Base-by-base conservation (phyloP, 345 rosid species). In the Lumnitzera racemosa region DNA sequence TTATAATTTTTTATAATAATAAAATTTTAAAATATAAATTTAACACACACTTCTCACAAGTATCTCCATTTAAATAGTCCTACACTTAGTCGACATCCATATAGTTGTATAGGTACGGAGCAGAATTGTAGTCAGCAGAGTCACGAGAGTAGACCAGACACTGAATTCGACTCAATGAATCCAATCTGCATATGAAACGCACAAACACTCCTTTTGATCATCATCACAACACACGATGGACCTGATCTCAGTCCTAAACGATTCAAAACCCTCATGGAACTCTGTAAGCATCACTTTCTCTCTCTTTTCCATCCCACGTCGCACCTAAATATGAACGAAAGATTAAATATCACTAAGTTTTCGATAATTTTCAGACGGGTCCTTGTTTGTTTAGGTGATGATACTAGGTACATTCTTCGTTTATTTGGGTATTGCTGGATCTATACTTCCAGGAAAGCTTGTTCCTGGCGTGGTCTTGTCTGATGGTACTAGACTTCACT, bases 361-460 rank as follows among this genome's bases (percentile, higher is more conserved):
- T n/a, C 9, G 12, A 41, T 41, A 13, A 13, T 17, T 15, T 41
- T 24, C 15, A 49, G 13, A 2, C 58, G 20, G 47, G 43, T 9
- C 10, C 43, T 36, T 36, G 43, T 7, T 36, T 36, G 9, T 7
- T 53, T 59, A 91, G 91, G 85, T 75, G 53, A 76, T 65, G 15
- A 71, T 83, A 49, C 62, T 87, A 48, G 69, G 52, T n/a, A 27
- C 72, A 17, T 90, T 67, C 81, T 80, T 87, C 68, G 63, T 62
- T 60, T 90, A 87, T 78, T 61, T 90, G 79, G 96, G 82, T 12
- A 55, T 79, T 56, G 80, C 79, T 51, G 95, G 95, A 72, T 76
- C 81, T 60, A 49, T 72, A 14, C 62, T 87, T 41, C 92, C 85
- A 24, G 97, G 92, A 8, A 83, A 81, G 84, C 70, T 79, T 48